phyloP scores from a whole-genome alignment of 371 early-diverging fungal species.

The Catenaria anguillulae region DNA sequence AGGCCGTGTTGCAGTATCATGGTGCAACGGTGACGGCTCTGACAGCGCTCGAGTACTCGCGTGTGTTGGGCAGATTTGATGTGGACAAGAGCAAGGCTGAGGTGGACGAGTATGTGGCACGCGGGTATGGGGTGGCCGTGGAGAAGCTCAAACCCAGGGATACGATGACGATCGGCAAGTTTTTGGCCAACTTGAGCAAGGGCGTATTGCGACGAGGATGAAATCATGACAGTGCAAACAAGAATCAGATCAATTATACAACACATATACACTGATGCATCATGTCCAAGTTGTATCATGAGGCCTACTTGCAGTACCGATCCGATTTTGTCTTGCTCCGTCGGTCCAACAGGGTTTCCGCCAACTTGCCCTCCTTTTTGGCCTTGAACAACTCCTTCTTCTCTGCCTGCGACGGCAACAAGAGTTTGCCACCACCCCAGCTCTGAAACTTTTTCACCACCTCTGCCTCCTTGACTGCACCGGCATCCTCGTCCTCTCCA shows the following conservation, averaged over 20 bases:
- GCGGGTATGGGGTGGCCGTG: background rate
- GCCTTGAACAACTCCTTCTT: background rate
- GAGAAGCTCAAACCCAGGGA: background rate
- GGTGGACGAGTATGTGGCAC: background rate
- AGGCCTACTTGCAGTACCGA: conserved; percentile 13
- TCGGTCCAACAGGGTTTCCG: conserved; percentile 12
- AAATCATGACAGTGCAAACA: too few species aligned
- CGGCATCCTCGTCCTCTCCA: background rate
- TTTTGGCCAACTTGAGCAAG: background rate
- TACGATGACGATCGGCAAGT: background rate
- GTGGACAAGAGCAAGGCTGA: background rate
- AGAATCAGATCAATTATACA: too few species aligned
- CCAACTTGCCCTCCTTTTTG: conserved; percentile 9
- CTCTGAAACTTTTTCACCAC: conserved; percentile 8
- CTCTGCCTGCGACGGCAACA: background rate
- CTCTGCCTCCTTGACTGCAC: conserved; percentile 6
- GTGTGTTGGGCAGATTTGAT: background rate
- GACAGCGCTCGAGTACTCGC: background rate
- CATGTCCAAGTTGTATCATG: too few species aligned
- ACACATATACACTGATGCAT: too few species aligned
- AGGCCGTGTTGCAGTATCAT: background rate
- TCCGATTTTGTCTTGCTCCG: conserved; percentile 11
- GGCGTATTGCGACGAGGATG: background rate
- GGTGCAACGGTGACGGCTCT: background rate
- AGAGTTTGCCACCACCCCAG: background rate